Evolutionary conservation across 73 alveolate genomes (phyloP).

Genomic region (Paramecium pentaurelia): DNA sequence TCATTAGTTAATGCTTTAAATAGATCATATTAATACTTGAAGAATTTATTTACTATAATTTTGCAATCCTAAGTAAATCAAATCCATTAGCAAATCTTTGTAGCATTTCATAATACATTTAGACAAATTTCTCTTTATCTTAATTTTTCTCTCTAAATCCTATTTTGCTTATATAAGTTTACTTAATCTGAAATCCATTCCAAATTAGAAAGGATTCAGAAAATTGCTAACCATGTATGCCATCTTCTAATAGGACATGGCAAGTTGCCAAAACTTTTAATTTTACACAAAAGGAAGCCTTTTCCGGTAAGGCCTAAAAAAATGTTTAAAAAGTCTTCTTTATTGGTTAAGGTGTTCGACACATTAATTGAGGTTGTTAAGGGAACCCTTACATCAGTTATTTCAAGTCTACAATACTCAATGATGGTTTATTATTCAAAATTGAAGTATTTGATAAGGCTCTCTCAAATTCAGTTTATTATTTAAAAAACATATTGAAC

Average conservation of each 20-base stretch:
- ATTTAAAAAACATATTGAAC: neutral
- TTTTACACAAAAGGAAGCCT: neutral
- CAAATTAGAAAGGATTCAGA: neutral
- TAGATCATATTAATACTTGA: neutral
- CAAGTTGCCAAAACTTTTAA: conserved; percentile 8
- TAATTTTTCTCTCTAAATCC: neutral
- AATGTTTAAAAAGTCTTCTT: neutral
- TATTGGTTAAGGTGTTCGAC: conserved; percentile 12
- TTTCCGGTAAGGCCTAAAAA: conserved; percentile 9
- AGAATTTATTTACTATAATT: neutral
- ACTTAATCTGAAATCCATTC: conserved; percentile 9
- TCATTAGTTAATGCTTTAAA: neutral
- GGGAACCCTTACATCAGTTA: neutral
- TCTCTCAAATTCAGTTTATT: neutral
- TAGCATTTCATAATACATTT: neutral
- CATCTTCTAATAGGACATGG: conserved; percentile 13
- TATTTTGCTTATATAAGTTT: neutral
- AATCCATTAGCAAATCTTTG: neutral
- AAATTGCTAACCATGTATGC: neutral
- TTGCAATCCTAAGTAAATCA: neutral
- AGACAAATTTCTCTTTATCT: neutral
- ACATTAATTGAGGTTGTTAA: neutral
- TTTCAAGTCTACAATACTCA: neutral
- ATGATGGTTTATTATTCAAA: neutral
- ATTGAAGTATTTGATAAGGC: neutral